A percentile compares a stretch with the other conserved stretches of the same genome.
phyloP scores from a whole-genome alignment of 768 basidiomycete species.

The Phallus indusiatus region DNA sequence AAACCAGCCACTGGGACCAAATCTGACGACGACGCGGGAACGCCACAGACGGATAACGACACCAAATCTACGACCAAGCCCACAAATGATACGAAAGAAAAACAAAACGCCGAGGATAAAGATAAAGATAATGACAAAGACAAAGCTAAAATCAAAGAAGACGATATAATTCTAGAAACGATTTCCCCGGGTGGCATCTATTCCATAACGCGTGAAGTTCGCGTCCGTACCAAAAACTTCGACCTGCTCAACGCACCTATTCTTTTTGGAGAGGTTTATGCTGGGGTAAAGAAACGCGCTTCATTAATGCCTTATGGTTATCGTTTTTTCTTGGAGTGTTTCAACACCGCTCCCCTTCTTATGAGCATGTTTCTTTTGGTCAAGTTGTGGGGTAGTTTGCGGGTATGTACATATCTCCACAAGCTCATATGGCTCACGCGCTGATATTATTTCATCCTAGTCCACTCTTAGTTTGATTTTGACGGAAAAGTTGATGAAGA shows the following conservation, averaged over 20 bases:
- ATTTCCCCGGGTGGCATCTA: not conserved
- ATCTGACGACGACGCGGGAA: no score
- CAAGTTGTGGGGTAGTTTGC: not conserved
- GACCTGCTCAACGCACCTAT: not conserved
- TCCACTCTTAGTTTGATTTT: not conserved
- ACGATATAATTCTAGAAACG: not conserved
- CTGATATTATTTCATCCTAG: not conserved
- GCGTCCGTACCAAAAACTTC: not conserved
- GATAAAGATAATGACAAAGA: no score
- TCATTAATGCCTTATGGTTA: slow-evolving; percentile 1
- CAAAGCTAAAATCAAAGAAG: no score
- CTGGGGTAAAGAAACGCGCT: not conserved
- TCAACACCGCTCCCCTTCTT: not conserved
- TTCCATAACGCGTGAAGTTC: not conserved
- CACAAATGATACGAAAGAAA: no score
- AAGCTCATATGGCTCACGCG: not conserved
- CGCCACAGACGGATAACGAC: no score
- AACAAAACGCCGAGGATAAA: not conserved
- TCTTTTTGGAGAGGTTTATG: not conserved
- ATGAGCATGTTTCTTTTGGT: not conserved
- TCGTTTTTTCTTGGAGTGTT: slow-evolving; percentile 5
- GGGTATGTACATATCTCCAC: not conserved
- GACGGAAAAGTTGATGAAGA: slow-evolving; percentile 1
- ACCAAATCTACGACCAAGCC: no score
- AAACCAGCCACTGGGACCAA: no score